phyloP scores from a whole-genome alignment of 495 filamentous ascomycete species.

The Neurospora sp. region DNA sequence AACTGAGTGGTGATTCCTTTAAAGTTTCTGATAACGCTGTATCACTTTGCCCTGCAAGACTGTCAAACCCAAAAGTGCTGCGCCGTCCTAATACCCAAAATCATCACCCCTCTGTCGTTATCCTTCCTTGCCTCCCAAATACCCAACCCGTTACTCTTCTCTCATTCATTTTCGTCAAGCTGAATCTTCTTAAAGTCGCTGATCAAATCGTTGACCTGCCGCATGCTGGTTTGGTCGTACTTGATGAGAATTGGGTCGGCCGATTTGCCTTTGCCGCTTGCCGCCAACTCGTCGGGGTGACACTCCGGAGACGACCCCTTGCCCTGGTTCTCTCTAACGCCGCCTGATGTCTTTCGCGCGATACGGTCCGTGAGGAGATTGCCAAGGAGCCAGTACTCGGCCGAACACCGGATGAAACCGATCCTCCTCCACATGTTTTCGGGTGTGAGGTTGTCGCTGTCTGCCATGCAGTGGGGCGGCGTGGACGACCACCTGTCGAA shows the following conservation, averaged over 20 bases:
- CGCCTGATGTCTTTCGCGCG: background rate
- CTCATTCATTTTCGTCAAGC: slow-evolving; percentile 6
- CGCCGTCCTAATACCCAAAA: background rate
- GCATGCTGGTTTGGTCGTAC: slow-evolving; percentile 27
- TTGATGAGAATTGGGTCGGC: slow-evolving; percentile 19
- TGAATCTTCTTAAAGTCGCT: slow-evolving; percentile 16
- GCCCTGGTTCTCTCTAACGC: background rate
- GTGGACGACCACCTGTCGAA: slow-evolving; percentile 4
- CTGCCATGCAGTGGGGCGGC: slow-evolving; percentile 11
- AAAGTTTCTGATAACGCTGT: background rate
- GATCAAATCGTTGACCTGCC: slow-evolving; percentile 25
- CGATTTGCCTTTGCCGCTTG: slow-evolving; percentile 3
- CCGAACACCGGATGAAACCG: slow-evolving; percentile 16
- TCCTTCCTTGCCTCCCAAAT: background rate
- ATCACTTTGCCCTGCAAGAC: background rate
- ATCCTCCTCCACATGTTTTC: slow-evolving; percentile 19
- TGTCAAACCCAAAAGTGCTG: background rate
- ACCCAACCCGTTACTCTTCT: background rate
- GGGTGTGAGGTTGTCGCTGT: slow-evolving; percentile 6
- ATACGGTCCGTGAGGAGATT: slow-evolving; percentile 17
- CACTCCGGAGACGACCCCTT: background rate
- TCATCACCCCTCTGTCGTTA: background rate
- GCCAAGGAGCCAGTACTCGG: slow-evolving; percentile 22
- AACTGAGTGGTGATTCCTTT: background rate
- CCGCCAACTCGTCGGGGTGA: background rate